These are phyloP conservation scores for Talaromyces islandicus DNA, from an alignment of 2,329 filamentous ascomycete genomes.

Conservation along the genomic window DNA sequence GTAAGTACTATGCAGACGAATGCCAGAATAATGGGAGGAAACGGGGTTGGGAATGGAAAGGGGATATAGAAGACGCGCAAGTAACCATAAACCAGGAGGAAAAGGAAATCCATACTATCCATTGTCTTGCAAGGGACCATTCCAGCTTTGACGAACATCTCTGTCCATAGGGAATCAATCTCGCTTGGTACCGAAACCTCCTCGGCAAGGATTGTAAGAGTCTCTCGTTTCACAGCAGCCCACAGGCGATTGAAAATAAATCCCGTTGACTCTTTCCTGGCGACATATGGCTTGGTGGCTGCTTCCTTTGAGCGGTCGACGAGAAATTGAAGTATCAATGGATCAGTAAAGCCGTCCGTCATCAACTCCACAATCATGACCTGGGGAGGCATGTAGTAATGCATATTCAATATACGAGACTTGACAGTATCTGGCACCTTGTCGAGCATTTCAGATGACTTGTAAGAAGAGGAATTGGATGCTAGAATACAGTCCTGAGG, in stretches of 20 bases:
- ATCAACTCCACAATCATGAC: slow-evolving; percentile 48
- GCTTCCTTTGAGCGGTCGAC: slow-evolving; percentile 33
- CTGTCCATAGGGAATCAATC: slow-evolving; percentile 44
- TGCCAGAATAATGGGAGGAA: no score
- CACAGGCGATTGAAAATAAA: slow-evolving; percentile 54
- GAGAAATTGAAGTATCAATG: slow-evolving; percentile 42
- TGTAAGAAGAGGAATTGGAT: slow-evolving; percentile 50
- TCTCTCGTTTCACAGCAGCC: slow-evolving; percentile 52
- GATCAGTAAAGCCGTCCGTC: slow-evolving; percentile 43
- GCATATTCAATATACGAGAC: slow-evolving; percentile 43
- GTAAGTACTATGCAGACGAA: no score
- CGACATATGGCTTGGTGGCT: slow-evolving; percentile 38
- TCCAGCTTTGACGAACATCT: slow-evolving; percentile 30
- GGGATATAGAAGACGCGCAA: no score
- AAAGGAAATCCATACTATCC: slow-evolving; percentile 27
- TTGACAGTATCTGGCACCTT: slow-evolving; percentile 35
- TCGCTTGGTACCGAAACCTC: slow-evolving; percentile 45
- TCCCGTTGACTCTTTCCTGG: slow-evolving; percentile 45
- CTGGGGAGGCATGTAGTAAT: slow-evolving; percentile 48
- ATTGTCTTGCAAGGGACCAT: slow-evolving; percentile 38
- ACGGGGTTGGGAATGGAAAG: no score
- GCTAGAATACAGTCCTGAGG: slow-evolving; percentile 44
- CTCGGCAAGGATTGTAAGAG: slow-evolving; percentile 45
- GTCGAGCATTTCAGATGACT: slow-evolving; percentile 44
- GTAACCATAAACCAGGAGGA: no score